Evolutionary conservation across 179 eudicot genomes (phyloP).

Genomic region (Silene noctiflora): DNA sequence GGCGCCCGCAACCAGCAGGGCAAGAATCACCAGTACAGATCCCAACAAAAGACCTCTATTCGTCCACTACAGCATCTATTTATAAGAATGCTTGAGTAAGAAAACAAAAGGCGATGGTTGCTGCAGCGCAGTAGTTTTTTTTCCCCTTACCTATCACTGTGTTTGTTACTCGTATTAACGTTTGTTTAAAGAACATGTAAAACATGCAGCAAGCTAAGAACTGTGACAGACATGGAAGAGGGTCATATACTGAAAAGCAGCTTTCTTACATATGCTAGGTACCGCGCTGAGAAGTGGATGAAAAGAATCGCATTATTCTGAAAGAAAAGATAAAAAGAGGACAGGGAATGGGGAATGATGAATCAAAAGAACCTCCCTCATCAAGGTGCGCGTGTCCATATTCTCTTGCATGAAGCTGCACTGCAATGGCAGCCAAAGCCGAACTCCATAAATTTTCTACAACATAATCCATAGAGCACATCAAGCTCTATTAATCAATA

Average conservation of each 20-base stretch:
- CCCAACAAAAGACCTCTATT: not conserved
- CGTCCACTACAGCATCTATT: not conserved
- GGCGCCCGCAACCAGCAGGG: not conserved
- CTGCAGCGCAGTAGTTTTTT: not conserved
- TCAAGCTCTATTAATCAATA: no score
- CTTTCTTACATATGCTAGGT: conserved; percentile 64
- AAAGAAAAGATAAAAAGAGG: conserved; percentile 23
- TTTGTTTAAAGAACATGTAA: not conserved
- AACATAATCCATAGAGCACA: not conserved
- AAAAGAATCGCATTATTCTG: conserved; percentile 91
- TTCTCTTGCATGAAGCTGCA: conserved; percentile 86
- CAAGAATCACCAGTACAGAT: not conserved
- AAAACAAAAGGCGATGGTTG: not conserved
- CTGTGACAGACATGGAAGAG: not conserved
- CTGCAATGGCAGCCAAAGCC: conserved; percentile 32
- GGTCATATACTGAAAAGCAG: not conserved
- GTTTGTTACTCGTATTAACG: not conserved
- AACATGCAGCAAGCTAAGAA: not conserved
- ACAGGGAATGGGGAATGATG: not conserved
- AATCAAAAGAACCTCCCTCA: conserved; percentile 76
- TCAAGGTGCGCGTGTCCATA: conserved; percentile 85
- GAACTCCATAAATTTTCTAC: not conserved
- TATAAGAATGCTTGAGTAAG: not conserved
- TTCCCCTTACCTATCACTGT: no score
- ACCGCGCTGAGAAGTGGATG: conserved; percentile 93